Evolutionary conservation across 2,329 filamentous ascomycete genomes (phyloP).

Genomic region (Alternaria brassicicola): DNA sequence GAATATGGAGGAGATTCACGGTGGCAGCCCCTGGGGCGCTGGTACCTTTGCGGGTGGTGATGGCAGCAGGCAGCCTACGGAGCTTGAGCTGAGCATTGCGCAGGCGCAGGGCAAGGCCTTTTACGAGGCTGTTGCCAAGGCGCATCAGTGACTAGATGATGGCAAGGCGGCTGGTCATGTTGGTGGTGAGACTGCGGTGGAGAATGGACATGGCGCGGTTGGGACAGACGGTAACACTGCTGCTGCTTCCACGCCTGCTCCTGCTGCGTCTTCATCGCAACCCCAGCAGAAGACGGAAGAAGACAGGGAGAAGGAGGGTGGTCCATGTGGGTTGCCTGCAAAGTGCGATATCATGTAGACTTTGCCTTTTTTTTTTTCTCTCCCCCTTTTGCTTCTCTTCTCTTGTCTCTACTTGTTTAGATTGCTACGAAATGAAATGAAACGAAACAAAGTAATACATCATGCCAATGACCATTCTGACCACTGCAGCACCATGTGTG

Average conservation of each 20-base stretch:
- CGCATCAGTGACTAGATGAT: constrained; percentile 79
- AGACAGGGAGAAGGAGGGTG: constrained; percentile 63
- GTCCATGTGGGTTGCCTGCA: constrained; percentile 76
- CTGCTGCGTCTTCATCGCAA: constrained; percentile 25
- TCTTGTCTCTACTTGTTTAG: background rate
- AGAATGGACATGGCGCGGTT: constrained; percentile 8
- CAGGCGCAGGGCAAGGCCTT: constrained; percentile 83
- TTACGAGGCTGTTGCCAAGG: constrained; percentile 76
- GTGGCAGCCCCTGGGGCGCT: constrained; percentile 90
- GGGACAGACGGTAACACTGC: constrained; percentile 24
- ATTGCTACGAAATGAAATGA: background rate
- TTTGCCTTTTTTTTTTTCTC: background rate
- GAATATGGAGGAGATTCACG: constrained; percentile 79
- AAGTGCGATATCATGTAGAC: constrained; percentile 72
- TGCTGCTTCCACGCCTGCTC: constrained; percentile 12
- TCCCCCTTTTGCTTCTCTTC: background rate
- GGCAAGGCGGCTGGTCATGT: constrained; percentile 10
- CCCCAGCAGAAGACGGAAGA: constrained; percentile 41
- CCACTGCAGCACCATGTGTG: too few relatives aligned
- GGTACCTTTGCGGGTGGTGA: constrained; percentile 83
- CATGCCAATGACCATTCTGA: too few relatives aligned
- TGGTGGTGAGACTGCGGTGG: constrained; percentile 9
- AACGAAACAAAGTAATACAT: background rate
- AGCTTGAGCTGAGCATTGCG: constrained; percentile 79
- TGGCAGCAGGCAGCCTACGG: constrained; percentile 80